phyloP scores from a whole-genome alignment of 371 early-diverging fungal genomes.

The Mucor lusitanicus region DNA sequence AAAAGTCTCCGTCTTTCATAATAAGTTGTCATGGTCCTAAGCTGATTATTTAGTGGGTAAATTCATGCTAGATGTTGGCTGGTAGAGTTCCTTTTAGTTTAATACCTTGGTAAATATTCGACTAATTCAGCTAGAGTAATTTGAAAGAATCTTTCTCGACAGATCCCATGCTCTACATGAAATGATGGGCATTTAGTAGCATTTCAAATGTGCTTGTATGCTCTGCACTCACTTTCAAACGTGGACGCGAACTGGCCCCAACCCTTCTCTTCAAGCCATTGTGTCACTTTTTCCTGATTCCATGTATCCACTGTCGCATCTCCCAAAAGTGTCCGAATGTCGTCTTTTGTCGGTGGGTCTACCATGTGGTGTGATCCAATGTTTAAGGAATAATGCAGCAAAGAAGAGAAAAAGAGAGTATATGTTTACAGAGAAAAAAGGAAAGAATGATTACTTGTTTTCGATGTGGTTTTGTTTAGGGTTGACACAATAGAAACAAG shows the following conservation, averaged over 20 bases:
- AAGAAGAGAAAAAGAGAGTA: neutral
- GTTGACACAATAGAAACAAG: neutral
- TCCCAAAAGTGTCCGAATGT: conserved; percentile 2
- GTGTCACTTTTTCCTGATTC: conserved; percentile 40
- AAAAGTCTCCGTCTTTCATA: conserved; percentile 52
- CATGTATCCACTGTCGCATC: conserved; percentile 24
- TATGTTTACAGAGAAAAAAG: neutral
- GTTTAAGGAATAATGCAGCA: neutral
- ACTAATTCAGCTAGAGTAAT: conserved; percentile 46
- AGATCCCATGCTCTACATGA: conserved; percentile 36
- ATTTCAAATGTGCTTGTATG: neutral
- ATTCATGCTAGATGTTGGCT: neutral
- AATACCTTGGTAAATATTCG: conserved; percentile 38
- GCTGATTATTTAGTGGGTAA: neutral
- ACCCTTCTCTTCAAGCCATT: conserved; percentile 46
- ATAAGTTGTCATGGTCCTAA: conserved; percentile 42
- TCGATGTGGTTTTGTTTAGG: neutral
- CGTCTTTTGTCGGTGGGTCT: conserved; percentile 1
- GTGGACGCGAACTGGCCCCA: conserved; percentile 44
- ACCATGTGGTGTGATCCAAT: neutral
- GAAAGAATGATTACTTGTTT: neutral
- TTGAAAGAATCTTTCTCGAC: conserved; percentile 39
- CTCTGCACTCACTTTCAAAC: conserved; percentile 42
- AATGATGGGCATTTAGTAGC: neutral
- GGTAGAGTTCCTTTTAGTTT: neutral